Percentiles rank a stretch among this genome's conserved stretches.
These are phyloP conservation scores for Euphorbia lathyris DNA, from an alignment of 345 rosid species.

Conservation along the genomic window DNA sequence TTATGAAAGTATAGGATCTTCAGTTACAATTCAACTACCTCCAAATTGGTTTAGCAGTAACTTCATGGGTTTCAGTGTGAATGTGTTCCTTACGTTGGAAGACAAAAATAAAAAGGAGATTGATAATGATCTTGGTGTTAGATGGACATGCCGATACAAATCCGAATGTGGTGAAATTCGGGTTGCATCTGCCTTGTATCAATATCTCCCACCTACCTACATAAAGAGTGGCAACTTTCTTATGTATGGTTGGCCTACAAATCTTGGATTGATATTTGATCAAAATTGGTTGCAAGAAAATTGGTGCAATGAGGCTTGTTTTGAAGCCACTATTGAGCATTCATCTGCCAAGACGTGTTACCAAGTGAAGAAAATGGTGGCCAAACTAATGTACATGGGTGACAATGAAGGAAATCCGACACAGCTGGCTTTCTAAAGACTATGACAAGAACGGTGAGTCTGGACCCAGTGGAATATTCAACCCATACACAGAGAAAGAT, in stretches of 20 bases:
- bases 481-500: too few species aligned
- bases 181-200: not conserved
- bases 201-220: not conserved
- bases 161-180: not conserved
- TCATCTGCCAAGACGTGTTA: not conserved
- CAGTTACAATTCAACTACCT: not conserved
- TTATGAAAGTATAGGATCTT: not conserved
- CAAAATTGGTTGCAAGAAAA: too few species aligned
- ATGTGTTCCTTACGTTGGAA: not conserved
- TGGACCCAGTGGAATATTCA: too few species aligned
- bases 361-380: not conserved
- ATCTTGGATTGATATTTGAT: not conserved
- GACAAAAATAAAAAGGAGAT: not conserved
- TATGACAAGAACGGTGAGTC: too few species aligned
- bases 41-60: not conserved
- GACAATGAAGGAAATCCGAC: too few species aligned
- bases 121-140: not conserved
- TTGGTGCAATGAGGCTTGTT: not conserved
- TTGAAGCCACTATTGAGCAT: not conserved
- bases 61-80: not conserved
- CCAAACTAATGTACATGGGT: not conserved
- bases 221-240: not conserved
- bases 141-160: constrained; percentile 1
- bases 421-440: too few species aligned
- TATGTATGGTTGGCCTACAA: not conserved